These are phyloP conservation scores for Xylariaceae sp. DNA, from an alignment of 2,329 filamentous ascomycete genomes.

Conservation along the genomic window DNA sequence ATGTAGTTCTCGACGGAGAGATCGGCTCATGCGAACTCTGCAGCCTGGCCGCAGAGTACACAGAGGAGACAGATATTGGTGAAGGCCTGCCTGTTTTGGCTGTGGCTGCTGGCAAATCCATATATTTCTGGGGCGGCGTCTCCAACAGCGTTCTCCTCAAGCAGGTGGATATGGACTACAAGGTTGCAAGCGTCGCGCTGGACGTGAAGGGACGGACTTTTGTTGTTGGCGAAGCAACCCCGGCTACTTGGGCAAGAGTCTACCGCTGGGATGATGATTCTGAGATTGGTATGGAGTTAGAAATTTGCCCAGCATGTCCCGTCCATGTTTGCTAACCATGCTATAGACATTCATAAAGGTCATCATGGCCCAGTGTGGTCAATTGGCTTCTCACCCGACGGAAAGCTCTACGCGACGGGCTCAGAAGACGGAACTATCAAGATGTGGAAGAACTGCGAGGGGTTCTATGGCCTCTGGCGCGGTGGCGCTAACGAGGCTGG, in stretches of 20 bases:
- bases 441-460: constrained; percentile 71
- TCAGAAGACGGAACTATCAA: constrained; percentile 98
- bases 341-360: constrained; percentile 82
- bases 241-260: constrained; percentile 94
- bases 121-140: constrained; percentile 83
- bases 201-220: constrained; percentile 78
- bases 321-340: constrained; percentile 15
- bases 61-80: constrained; percentile 59
- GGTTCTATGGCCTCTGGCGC: constrained; percentile 61
- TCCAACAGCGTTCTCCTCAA: constrained; percentile 71
- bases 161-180: constrained; percentile 72
- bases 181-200: constrained; percentile 85
- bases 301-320: not conserved
- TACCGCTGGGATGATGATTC: constrained; percentile 81
- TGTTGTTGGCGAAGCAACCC: constrained; percentile 80
- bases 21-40: constrained; percentile 93
- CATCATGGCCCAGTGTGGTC: constrained; percentile 98
- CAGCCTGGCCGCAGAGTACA: constrained; percentile 55
- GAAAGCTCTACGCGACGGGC: constrained; percentile 91
- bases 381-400: constrained; percentile 88
- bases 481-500: constrained; percentile 37
- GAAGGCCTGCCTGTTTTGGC: constrained; percentile 71
- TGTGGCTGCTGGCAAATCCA: constrained; percentile 89
- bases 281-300: constrained; percentile 61
- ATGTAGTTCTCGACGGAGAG: constrained; percentile 74